These are phyloP conservation scores for Colletotrichum musicola DNA, from an alignment of 2,329 filamentous ascomycete species.

Conservation along the genomic window DNA sequence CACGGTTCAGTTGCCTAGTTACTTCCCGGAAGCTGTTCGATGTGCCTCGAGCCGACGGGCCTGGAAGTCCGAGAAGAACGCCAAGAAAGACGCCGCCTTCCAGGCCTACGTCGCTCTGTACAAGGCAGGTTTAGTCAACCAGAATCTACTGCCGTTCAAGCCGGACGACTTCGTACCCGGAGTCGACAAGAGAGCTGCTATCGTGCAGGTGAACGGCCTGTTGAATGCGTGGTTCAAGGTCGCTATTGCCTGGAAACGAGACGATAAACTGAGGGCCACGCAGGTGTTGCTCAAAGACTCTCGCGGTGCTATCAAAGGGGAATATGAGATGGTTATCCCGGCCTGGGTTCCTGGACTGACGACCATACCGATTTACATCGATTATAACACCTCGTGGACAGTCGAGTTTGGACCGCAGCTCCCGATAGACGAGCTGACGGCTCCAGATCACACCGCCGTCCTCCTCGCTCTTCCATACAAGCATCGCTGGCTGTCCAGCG, in stretches of 20 bases:
- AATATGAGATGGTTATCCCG: conserved; percentile 61
- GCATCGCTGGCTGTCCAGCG: conserved; percentile 58
- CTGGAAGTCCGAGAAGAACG: conserved; percentile 81
- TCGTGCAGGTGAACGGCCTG: conserved; percentile 51
- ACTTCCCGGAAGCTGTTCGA: conserved; percentile 73
- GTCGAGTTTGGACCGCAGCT: conserved; percentile 46
- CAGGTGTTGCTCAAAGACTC: conserved; percentile 42
- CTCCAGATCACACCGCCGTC: conserved; percentile 58
- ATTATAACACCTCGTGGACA: conserved; percentile 51
- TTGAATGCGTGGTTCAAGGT: conserved; percentile 62
- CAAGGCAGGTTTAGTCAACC: conserved; percentile 77
- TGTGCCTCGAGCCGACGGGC: conserved; percentile 59
- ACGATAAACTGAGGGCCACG: conserved; percentile 45
- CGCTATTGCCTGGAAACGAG: conserved; percentile 56
- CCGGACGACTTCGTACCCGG: conserved; percentile 54
- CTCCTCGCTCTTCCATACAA: conserved; percentile 62
- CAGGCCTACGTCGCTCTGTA: conserved; percentile 81
- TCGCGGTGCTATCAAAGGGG: conserved; percentile 47
- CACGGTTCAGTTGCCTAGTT: conserved; percentile 77
- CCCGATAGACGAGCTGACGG: conserved; percentile 38
- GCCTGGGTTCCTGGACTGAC: conserved; percentile 52
- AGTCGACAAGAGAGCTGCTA: conserved; percentile 52
- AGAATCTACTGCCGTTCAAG: conserved; percentile 78
- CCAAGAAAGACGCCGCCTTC: conserved; percentile 85
- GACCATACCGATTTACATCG: conserved; percentile 56